Percentiles rank a stretch among this genome's conserved stretches.
phyloP scores from a whole-genome alignment of 2,329 filamentous ascomycete genomes.

The Botryosphaeria dothidea region DNA sequence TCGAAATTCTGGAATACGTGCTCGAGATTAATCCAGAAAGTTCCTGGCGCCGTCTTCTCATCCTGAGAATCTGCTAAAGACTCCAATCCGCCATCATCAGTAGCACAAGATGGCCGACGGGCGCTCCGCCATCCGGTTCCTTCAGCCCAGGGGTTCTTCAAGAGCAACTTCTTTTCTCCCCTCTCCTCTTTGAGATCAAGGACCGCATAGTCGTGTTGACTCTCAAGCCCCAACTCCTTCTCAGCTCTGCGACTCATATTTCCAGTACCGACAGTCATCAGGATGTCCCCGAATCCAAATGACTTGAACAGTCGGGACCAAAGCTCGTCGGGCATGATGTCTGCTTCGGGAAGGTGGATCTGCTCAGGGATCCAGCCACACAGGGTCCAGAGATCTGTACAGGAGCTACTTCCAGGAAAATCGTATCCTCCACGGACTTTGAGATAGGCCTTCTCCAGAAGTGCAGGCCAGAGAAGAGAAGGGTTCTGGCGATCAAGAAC shows the following conservation, averaged over 20 bases:
- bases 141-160: conserved; percentile 96
- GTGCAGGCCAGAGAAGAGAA: conserved; percentile 82
- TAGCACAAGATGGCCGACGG: not conserved
- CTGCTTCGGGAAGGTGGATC: conserved; percentile 55
- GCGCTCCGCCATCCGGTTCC: conserved; percentile 71
- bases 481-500: conserved; percentile 85
- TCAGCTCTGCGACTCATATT: conserved; percentile 77
- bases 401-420: conserved; percentile 96
- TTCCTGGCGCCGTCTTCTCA: conserved; percentile 58
- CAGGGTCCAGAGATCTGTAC: conserved; percentile 88
- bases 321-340: conserved; percentile 71
- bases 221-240: conserved; percentile 75
- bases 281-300: conserved; percentile 76
- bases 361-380: conserved; percentile 98
- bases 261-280: conserved; percentile 89
- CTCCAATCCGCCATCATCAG: not conserved
- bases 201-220: conserved; percentile 92
- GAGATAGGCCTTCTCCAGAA: conserved; percentile 94
- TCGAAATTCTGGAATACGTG: conserved; percentile 90
- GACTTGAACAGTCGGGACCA: conserved; percentile 77
- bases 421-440: conserved; percentile 96
- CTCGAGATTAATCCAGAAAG: conserved; percentile 90
- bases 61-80: not conserved
- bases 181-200: conserved; percentile 71
- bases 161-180: conserved; percentile 67